Base-by-base conservation (phyloP, 495 filamentous ascomycete species). In the Neurospora sp. region DNA sequence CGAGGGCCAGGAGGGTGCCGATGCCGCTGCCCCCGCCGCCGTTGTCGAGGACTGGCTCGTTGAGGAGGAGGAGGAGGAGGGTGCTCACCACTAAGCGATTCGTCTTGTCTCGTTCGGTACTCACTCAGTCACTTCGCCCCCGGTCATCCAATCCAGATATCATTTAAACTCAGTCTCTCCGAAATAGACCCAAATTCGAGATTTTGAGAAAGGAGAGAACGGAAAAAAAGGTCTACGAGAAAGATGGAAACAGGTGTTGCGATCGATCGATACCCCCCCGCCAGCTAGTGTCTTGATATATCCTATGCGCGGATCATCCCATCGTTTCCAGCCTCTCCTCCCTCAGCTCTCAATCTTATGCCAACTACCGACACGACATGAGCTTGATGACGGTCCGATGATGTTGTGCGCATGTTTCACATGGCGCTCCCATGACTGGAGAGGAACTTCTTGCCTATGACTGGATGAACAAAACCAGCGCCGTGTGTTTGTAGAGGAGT, bases 1-100 rank as follows among this genome's bases (percentile, higher is more conserved):
- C 76, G 96, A 99, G 86, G 95, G 95, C 73, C 90, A 94, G 84
- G 92, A 86, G 74, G 79, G 75, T 39, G 76, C 72, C 65, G 74
- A 78, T 41, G 79, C 80, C 73, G 75, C 72, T 70, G 75, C 76
- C 40, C 73, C 79, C 17, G 78, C 81, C 61, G 75, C 83, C 48
- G 83, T 79, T 70, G 40, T 84, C 73, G 83, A 84, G 78, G 84
- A 86, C 78, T 85, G 83, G 83, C 79, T 85, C 35, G 83, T 84
- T 17, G 82, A 83, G 74, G 81, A 84, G 71, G 84, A 86, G 76
- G 84, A 85, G 45, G 84, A 85, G 38, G 81, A 85, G 75, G 78
- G 75, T 70, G 69, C 70, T 53, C 79, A 78, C 70, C 53, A 65
- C 53, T 65, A 65, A 65, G 53, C 53, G 27, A 37, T 27, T 35